A percentile compares a stretch with the other conserved stretches of the same genome.
Evolutionary conservation across 1,139 yeast species (phyloP).

Genomic region (Debaryomycetaceae sp.): DNA sequence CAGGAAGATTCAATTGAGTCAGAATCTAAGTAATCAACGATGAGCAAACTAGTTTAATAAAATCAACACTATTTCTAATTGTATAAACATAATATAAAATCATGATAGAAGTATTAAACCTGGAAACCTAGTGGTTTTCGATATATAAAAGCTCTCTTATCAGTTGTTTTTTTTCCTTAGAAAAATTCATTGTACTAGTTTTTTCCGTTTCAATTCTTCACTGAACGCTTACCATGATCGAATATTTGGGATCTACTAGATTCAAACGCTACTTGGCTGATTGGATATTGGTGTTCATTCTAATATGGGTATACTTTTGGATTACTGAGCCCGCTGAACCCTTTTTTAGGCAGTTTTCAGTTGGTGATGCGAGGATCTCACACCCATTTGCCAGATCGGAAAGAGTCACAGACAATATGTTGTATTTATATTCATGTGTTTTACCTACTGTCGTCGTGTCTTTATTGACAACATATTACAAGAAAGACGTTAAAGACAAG

Average conservation of each 20-base stretch:
- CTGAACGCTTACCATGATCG: too few relatives aligned
- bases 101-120: too few relatives aligned
- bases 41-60: too few relatives aligned
- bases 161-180: too few relatives aligned
- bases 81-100: too few relatives aligned
- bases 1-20: slow-evolving; percentile 31
- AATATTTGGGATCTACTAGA: slow-evolving; percentile 3
- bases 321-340: slow-evolving; percentile 37
- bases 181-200: too few relatives aligned
- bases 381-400: slow-evolving; percentile 47
- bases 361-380: slow-evolving; percentile 34
- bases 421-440: slow-evolving; percentile 23
- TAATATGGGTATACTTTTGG: slow-evolving; percentile 28
- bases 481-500: slow-evolving; percentile 11
- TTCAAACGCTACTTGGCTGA: slow-evolving; percentile 25
- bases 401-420: slow-evolving; percentile 32
- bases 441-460: slow-evolving; percentile 19
- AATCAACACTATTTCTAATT: too few relatives aligned
- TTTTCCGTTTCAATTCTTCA: too few relatives aligned
- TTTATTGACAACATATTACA: slow-evolving; percentile 5
- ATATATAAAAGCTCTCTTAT: too few relatives aligned
- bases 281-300: slow-evolving; percentile 29
- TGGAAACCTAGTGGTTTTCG: too few relatives aligned
- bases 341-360: slow-evolving; percentile 32
- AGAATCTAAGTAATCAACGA: slow-evolving; percentile 16